phyloP scores from a whole-genome alignment of 1,284 basidiomycete genomes.

The Ganoderma boninense region DNA sequence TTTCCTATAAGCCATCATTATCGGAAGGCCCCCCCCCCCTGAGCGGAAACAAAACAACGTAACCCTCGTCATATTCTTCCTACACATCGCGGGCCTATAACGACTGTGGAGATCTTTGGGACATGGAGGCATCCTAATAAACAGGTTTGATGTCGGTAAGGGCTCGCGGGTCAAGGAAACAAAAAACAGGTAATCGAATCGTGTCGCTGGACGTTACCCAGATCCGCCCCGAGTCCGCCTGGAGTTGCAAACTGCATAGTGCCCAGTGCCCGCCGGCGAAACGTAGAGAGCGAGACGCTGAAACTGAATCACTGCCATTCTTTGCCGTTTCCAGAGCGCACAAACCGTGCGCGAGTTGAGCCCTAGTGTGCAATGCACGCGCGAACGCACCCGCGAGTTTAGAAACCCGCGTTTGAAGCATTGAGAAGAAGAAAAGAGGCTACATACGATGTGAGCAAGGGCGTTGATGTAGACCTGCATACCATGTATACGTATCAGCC shows the following conservation, averaged over 20 bases:
- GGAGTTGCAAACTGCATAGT: no score
- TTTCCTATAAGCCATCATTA: no score
- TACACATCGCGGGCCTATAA: not conserved
- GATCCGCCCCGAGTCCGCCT: not conserved
- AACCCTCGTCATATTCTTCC: not conserved
- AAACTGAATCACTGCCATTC: not conserved
- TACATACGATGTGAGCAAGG: not conserved
- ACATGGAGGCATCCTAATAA: not conserved
- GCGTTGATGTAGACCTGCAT: slow-evolving; percentile 1
- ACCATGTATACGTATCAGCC: not conserved
- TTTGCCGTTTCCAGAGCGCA: not conserved
- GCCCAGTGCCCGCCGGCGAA: not conserved
- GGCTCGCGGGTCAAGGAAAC: not conserved
- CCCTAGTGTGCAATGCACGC: not conserved
- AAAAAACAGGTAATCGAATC: not conserved
- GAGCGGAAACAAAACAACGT: not conserved
- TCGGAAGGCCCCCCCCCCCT: no score
- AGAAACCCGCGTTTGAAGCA: no score
- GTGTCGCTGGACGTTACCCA: not conserved
- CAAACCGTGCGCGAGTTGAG: not conserved
- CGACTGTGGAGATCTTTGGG: not conserved
- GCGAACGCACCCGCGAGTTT: no score
- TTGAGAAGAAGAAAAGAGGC: not conserved
- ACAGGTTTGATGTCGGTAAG: not conserved
- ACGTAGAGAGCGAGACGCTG: not conserved